These are phyloP conservation scores for Boletus tomentosulus DNA, from an alignment of 768 basidiomycete species.

Conservation along the genomic window DNA sequence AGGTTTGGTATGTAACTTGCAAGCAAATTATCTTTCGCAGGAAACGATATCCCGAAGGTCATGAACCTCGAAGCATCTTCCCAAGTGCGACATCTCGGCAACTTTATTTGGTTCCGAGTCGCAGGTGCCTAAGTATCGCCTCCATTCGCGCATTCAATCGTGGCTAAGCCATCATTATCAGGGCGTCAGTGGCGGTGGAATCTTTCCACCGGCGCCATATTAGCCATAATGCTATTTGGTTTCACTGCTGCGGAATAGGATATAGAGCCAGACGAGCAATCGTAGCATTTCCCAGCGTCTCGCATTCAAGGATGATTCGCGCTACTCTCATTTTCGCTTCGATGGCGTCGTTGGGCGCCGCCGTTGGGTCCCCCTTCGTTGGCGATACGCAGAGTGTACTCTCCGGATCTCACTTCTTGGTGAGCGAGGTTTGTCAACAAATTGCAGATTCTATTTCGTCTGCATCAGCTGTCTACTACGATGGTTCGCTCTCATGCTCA, in stretches of 20 bases:
- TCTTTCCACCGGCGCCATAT: neutral
- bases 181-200: too few species aligned
- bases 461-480: conserved; percentile 43
- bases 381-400: neutral
- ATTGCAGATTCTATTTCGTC: conserved; percentile 40
- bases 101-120: neutral
- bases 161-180: neutral
- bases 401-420: neutral
- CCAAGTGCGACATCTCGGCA: neutral
- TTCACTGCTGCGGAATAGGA: too few species aligned
- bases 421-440: conserved; percentile 26
- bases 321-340: neutral
- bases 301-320: neutral
- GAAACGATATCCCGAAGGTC: too few species aligned
- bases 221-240: too few species aligned
- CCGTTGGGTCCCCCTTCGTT: neutral
- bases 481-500: conserved; percentile 24
- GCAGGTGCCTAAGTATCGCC: neutral
- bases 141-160: neutral
- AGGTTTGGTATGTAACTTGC: too few species aligned
- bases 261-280: neutral
- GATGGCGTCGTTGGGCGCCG: neutral
- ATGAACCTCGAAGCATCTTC: too few species aligned
- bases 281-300: neutral
- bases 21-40: too few species aligned